Conservation (phyloP, 2,329 filamentous ascomycete species). For the Alternaria sp. region DNA sequence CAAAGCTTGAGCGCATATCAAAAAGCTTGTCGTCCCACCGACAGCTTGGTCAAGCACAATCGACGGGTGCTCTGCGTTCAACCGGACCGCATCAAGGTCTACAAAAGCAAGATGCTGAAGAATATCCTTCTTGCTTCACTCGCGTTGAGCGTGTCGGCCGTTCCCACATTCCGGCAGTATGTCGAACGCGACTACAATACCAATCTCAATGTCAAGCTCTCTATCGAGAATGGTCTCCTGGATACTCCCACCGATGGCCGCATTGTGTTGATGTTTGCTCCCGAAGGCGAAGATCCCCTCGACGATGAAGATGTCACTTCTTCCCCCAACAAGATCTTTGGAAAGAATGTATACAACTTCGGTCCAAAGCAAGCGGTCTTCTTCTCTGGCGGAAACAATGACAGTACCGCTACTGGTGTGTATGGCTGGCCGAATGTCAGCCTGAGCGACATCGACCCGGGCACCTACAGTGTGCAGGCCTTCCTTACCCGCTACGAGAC, state of each 20-base stretch:
- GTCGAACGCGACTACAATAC: neutral
- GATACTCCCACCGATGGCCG: slow-evolving; percentile 38
- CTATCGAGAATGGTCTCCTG: slow-evolving; percentile 36
- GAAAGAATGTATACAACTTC: slow-evolving; percentile 45
- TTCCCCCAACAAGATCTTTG: slow-evolving; percentile 46
- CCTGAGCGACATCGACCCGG: slow-evolving; percentile 37
- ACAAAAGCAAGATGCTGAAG: slow-evolving; percentile 6
- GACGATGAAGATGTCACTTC: slow-evolving; percentile 45
- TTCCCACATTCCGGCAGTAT: neutral
- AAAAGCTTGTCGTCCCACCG: slow-evolving; percentile 2
- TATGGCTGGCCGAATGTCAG: slow-evolving; percentile 46
- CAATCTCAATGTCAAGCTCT: slow-evolving; percentile 28
- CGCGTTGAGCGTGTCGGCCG: slow-evolving; percentile 2
- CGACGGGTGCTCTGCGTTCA: neutral
- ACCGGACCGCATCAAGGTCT: neutral
- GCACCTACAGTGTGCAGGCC: slow-evolving; percentile 44
- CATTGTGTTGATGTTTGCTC: slow-evolving; percentile 43
- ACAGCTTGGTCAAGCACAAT: neutral
- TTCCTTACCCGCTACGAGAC: slow-evolving; percentile 47
- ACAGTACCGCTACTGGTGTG: slow-evolving; percentile 32
- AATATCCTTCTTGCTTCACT: neutral
- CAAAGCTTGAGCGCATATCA: neutral
- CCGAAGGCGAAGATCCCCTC: slow-evolving; percentile 44
- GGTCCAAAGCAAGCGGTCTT: slow-evolving; percentile 19
- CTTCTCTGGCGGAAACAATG: slow-evolving; percentile 37